phyloP scores from a whole-genome alignment of 495 filamentous ascomycete species.

The Barbatosphaeria neglecta region DNA sequence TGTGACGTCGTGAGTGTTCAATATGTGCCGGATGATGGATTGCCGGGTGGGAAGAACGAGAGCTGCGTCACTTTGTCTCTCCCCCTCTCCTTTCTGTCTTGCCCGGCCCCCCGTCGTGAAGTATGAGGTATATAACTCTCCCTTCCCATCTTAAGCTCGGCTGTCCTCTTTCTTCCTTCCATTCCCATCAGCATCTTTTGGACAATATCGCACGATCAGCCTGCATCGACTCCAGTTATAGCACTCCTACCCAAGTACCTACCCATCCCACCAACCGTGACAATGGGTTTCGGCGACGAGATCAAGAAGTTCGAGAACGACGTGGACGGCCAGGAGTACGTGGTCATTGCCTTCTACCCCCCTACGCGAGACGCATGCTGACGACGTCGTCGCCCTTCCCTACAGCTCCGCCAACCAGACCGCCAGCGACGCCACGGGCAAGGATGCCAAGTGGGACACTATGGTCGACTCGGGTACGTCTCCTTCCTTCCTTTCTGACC shows the following conservation, averaged over 20 bases:
- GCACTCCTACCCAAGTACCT: not conserved
- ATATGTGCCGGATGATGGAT: no score
- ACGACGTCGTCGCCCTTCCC: not conserved
- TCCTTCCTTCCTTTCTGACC: not conserved
- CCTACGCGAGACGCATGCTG: not conserved
- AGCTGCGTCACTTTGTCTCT: no score
- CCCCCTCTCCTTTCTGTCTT: no score
- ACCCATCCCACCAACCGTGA: not conserved
- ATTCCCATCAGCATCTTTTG: not conserved
- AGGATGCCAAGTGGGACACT: slow-evolving; percentile 16
- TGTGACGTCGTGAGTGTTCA: no score
- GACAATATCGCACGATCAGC: not conserved
- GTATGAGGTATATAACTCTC: not conserved
- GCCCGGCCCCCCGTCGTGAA: no score
- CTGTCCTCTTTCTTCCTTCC: not conserved
- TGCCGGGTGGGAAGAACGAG: no score
- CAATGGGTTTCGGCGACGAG: slow-evolving; percentile 4
- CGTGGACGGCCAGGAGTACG: slow-evolving; percentile 13
- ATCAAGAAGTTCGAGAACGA: slow-evolving; percentile 16
- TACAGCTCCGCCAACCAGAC: slow-evolving; percentile 19
- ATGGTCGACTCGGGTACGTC: slow-evolving; percentile 16
- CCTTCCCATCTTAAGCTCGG: not conserved
- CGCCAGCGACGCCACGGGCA: slow-evolving; percentile 14
- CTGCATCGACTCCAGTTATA: not conserved
- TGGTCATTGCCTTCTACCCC: not conserved